phyloP scores from a whole-genome alignment of 2,329 filamentous ascomycete genomes.

The Hypoxylon sp. region DNA sequence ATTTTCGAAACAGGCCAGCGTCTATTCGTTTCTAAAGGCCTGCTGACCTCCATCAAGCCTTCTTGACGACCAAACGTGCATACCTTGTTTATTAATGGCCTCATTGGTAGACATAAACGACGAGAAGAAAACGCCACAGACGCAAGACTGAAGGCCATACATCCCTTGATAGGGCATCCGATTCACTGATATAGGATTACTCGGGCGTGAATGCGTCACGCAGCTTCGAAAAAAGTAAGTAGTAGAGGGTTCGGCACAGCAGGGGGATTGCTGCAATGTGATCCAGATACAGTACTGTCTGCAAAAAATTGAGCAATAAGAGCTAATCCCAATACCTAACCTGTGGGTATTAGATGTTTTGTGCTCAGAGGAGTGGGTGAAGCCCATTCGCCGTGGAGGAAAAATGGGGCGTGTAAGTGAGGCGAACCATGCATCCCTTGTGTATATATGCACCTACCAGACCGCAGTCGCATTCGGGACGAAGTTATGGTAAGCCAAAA shows the following conservation, averaged over 20 bases:
- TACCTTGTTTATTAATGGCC: constrained; percentile 26
- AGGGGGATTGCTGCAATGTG: constrained; percentile 40
- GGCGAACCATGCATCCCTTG: constrained; percentile 49
- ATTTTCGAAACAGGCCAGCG: constrained; percentile 14
- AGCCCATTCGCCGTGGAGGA: constrained; percentile 39
- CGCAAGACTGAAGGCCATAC: constrained; percentile 16
- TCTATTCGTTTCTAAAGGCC: constrained; percentile 23
- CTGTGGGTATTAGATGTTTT: constrained; percentile 38
- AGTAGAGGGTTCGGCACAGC: constrained; percentile 37
- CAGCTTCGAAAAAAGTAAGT: constrained; percentile 26
- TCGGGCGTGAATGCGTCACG: constrained; percentile 44
- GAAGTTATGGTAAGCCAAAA: constrained; percentile 44
- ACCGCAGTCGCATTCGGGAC: constrained; percentile 48
- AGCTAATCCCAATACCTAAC: constrained; percentile 38
- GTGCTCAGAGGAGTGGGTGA: constrained; percentile 28
- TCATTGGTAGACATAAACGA: constrained; percentile 24
- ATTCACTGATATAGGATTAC: constrained; percentile 29
- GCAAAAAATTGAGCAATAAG: constrained; percentile 39
- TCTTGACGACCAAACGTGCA: constrained; percentile 23
- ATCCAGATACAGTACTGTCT: constrained; percentile 41
- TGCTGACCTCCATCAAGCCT: constrained; percentile 27
- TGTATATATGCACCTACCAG: constrained; percentile 44
- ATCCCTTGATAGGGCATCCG: constrained; percentile 33
- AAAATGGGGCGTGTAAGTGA: constrained; percentile 54
- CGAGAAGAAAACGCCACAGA: constrained; percentile 33